Evolutionary conservation across 176 grass and related monocot genomes (phyloP).

Genomic region (Bromus sterilis): DNA sequence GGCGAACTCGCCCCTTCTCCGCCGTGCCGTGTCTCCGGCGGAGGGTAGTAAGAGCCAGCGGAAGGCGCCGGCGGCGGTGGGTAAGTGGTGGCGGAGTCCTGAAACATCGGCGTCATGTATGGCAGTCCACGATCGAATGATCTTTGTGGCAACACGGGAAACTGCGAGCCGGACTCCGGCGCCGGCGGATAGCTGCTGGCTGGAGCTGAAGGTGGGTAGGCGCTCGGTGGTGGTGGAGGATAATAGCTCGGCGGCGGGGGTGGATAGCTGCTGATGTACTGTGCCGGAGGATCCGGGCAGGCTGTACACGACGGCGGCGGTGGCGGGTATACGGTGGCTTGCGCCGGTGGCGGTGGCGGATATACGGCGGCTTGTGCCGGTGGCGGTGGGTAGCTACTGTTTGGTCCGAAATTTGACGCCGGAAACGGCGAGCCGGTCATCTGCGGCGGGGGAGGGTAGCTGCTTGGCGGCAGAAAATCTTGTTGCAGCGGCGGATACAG

Average conservation of each 20-base stretch:
- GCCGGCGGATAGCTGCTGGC: conserved; percentile 12
- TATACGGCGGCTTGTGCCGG: neutral
- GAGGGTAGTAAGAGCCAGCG: conserved; percentile 19
- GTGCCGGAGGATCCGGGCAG: neutral
- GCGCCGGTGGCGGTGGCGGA: neutral
- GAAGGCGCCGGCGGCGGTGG: neutral
- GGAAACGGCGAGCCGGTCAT: neutral
- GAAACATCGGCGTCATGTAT: neutral
- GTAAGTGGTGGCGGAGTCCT: neutral
- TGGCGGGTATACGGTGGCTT: conserved; percentile 11
- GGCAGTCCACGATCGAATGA: neutral
- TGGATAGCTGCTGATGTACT: neutral
- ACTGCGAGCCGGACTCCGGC: neutral
- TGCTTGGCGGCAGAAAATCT: neutral
- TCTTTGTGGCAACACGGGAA: neutral
- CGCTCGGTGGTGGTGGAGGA: neutral
- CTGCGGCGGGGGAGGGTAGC: neutral
- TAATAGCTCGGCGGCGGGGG: neutral
- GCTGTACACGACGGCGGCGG: neutral
- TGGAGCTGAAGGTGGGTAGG: conserved; percentile 15
- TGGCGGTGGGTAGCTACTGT: conserved; percentile 6
- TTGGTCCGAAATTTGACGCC: neutral
- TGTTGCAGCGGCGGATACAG: conserved; percentile 30
- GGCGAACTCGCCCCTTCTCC: neutral
- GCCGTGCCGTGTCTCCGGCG: conserved; percentile 5